Evolutionary conservation across 208 protist genomes (phyloP), one percentile per base, ranked within the genome.

Genomic region (Trypanosoma grayi): DNA sequence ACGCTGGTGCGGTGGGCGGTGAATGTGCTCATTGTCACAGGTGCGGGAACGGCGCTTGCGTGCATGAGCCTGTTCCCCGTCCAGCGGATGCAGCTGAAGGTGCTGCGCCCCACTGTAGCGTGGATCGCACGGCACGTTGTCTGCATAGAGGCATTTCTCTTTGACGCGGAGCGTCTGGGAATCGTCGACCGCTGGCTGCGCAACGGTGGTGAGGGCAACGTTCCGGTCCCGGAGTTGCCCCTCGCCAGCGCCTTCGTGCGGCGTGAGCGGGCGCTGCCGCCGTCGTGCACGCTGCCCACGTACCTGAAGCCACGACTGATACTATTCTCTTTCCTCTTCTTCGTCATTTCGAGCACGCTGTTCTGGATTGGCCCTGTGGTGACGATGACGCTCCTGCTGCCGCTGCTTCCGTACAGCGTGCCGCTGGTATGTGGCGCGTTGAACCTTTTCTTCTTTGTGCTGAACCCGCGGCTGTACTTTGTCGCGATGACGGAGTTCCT

Each of bases 141-240:
- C 30, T 47, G 60, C 27, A 66, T 92, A 69, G 85, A 85, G 53
- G 57, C 63, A 18, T 92, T 83, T 67, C 69, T 92, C 28, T 89
- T 92, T 54, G 79, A 87, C 41, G 37, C 34, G 30, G 77, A 84
- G 14, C 74, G 75, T 25, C n/a, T 66, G 11, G 39, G 22, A 24
- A 53, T 69, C 33, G 36, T 84, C 28, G 73, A 85, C 47, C 40
- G 46, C 2, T 81, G 81, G 60, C 48, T 90, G 33, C 43, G 44
- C 11, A 30, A 54, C 3, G 60, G 78, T 20, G 64, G 56, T 0
- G 63, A 72, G 39, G 68, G 71, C 16, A 70, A 81, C 27, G 37
- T 85, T 31, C 58, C 58, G 11, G 59, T 81, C 65, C 77, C 79
- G 24, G 62, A 68, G 41, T 55, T 75, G 41, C 66, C 50, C 11